Evolutionary conservation across 495 filamentous ascomycete species (phyloP).

Genomic region (Penicillium fimorum): DNA sequence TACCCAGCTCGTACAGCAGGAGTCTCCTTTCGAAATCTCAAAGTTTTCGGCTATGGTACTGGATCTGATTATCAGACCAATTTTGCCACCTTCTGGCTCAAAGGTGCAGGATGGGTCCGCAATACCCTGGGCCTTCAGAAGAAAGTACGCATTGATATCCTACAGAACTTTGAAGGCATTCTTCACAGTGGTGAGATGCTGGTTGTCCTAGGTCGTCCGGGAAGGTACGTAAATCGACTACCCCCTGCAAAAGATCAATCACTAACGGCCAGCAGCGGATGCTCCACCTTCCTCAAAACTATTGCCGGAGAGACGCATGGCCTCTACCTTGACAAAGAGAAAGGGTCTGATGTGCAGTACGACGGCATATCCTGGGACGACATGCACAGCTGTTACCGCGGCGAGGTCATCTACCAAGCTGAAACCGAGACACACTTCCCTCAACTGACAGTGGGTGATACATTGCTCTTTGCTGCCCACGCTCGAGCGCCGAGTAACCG

Average conservation of each 20-base stretch:
- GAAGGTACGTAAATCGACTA: constrained; percentile 33
- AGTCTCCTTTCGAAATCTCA: constrained; percentile 58
- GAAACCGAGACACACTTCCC: constrained; percentile 83
- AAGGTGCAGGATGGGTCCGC: constrained; percentile 44
- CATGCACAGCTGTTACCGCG: constrained; percentile 68
- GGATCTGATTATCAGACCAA: constrained; percentile 75
- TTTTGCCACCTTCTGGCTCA: constrained; percentile 63
- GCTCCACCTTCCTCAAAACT: constrained; percentile 76
- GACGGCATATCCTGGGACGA: constrained; percentile 54
- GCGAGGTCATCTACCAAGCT: constrained; percentile 78
- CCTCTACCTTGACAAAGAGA: constrained; percentile 55
- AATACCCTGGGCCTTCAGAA: constrained; percentile 50
- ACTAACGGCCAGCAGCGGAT: constrained; percentile 52
- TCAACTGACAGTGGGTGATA: constrained; percentile 76
- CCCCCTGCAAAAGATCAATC: not conserved
- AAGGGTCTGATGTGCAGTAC: constrained; percentile 69
- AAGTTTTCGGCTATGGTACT: constrained; percentile 70
- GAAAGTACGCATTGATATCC: constrained; percentile 65
- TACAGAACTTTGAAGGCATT: constrained; percentile 77
- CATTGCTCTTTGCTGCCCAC: constrained; percentile 71
- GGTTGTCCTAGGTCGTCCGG: constrained; percentile 74
- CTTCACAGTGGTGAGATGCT: constrained; percentile 76
- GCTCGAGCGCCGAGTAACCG: constrained; percentile 64
- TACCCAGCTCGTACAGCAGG: constrained; percentile 45
- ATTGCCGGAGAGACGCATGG: constrained; percentile 76